A percentile compares a stretch with the other conserved stretches of the same genome.
Evolutionary conservation across 1,284 basidiomycete genomes (phyloP).

Genomic region (Ustilago crameri): DNA sequence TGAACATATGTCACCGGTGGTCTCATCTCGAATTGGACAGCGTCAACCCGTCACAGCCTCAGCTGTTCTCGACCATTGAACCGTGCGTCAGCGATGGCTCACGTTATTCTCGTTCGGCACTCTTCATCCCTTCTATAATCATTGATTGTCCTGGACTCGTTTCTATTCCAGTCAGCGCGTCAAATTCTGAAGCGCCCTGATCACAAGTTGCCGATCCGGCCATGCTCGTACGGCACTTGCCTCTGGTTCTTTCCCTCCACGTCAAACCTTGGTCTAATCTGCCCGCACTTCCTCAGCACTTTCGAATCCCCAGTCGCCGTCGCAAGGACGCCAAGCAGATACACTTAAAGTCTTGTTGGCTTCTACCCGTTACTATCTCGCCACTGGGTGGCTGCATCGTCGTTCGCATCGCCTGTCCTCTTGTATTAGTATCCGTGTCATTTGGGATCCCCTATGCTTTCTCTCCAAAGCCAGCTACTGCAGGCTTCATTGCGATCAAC

Average conservation of each 20-base stretch:
- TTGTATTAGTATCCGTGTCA: slow-evolving; percentile 24
- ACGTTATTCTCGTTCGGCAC: no score
- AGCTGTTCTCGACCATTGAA: background rate
- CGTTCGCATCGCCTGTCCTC: slow-evolving; percentile 24
- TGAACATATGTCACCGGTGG: no score
- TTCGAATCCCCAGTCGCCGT: no score
- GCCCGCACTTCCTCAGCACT: no score
- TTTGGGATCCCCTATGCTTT: background rate
- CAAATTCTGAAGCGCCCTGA: slow-evolving; percentile 56
- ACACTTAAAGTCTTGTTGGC: no score
- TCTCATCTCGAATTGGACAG: no score
- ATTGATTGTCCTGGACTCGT: slow-evolving; percentile 1
- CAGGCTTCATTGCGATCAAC: slow-evolving; percentile 5
- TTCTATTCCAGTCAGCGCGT: slow-evolving; percentile 33
- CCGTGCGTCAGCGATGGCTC: no score
- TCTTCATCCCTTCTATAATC: background rate
- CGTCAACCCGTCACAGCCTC: no score
- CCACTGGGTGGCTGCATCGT: slow-evolving; percentile 21
- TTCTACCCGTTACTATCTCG: background rate
- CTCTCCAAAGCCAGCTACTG: slow-evolving; percentile 3
- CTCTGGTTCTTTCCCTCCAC: slow-evolving; percentile 4
- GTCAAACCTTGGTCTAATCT: background rate
- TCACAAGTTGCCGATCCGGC: slow-evolving; percentile 16
- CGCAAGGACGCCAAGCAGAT: no score
- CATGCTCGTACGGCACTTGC: slow-evolving; percentile 15